Conservation (phyloP, 108 stramenopile genomes). For the Cyclotella kingstonii region DNA sequence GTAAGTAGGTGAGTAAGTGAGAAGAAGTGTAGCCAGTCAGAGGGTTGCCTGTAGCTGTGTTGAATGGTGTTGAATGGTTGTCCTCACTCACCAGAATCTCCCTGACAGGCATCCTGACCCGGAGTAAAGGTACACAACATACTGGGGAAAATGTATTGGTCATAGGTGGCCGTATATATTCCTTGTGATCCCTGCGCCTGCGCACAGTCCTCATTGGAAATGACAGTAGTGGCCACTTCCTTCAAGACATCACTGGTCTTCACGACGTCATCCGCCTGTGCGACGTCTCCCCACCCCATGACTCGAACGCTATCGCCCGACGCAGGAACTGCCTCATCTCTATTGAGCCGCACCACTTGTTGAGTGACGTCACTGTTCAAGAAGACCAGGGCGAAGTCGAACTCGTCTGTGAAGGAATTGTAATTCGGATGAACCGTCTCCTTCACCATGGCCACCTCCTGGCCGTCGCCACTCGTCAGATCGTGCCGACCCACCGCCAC, state of each 20-base stretch:
- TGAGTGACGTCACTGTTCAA: constrained; percentile 6
- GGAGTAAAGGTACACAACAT: constrained; percentile 16
- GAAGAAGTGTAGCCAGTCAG: too few relatives aligned
- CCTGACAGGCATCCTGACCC: constrained; percentile 20
- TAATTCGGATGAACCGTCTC: constrained; percentile 34
- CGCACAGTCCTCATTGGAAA: constrained; percentile 37
- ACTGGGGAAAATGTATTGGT: constrained; percentile 9
- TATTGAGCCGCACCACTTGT: constrained; percentile 21
- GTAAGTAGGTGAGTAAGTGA: too few relatives aligned
- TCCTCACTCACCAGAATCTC: constrained; percentile 20
- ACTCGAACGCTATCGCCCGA: neutral
- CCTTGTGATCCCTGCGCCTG: constrained; percentile 4
- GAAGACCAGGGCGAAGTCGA: constrained; percentile 47
- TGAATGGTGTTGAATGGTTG: too few relatives aligned
- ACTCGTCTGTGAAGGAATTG: constrained; percentile 10
- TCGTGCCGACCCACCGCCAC: constrained; percentile 8
- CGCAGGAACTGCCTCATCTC: neutral
- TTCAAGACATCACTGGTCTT: constrained; percentile 11
- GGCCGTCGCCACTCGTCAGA: neutral
- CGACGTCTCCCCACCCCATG: constrained; percentile 16
- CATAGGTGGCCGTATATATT: constrained; percentile 1
- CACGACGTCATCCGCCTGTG: neutral
- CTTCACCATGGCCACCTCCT: neutral
- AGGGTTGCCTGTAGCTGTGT: too few relatives aligned
- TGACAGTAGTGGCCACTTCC: constrained; percentile 42